Conservation (phyloP, 495 filamentous ascomycete species). For the Chaetomium cochliodes region DNA sequence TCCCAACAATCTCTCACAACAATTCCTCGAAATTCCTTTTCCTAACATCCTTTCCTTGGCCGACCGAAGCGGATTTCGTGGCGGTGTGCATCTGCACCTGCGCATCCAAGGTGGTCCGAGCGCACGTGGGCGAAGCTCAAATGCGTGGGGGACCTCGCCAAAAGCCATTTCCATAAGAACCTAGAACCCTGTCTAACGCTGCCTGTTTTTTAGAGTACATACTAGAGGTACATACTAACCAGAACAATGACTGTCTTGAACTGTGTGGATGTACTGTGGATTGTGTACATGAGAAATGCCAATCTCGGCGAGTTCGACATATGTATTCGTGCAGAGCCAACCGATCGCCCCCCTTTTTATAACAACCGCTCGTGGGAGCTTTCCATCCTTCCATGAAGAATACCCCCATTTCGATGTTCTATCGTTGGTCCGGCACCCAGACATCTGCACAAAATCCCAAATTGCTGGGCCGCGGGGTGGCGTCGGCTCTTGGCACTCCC, state of each 20-base stretch:
- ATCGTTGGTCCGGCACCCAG: neutral
- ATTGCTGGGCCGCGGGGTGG: neutral
- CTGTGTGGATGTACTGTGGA: too few species aligned
- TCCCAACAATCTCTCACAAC: neutral
- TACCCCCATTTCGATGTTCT: too few species aligned
- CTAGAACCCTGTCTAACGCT: neutral
- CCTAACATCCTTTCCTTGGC: neutral
- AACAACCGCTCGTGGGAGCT: neutral
- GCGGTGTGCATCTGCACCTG: conserved; percentile 1
- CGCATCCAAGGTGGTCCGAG: neutral
- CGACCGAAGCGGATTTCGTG: neutral
- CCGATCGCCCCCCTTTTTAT: too few species aligned
- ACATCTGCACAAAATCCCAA: neutral
- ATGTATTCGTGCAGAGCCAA: too few species aligned
- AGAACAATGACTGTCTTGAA: neutral
- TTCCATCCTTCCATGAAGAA: neutral
- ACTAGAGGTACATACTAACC: neutral
- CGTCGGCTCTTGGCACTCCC: neutral
- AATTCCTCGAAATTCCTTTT: neutral
- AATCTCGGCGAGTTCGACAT: neutral
- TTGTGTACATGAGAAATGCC: too few species aligned
- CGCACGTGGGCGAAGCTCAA: neutral
- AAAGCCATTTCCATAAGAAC: neutral
- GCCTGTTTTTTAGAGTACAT: too few species aligned
- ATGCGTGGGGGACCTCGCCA: neutral